phyloP scores from a whole-genome alignment of 164 flowering plant species.

The Vitis riparia region DNA sequence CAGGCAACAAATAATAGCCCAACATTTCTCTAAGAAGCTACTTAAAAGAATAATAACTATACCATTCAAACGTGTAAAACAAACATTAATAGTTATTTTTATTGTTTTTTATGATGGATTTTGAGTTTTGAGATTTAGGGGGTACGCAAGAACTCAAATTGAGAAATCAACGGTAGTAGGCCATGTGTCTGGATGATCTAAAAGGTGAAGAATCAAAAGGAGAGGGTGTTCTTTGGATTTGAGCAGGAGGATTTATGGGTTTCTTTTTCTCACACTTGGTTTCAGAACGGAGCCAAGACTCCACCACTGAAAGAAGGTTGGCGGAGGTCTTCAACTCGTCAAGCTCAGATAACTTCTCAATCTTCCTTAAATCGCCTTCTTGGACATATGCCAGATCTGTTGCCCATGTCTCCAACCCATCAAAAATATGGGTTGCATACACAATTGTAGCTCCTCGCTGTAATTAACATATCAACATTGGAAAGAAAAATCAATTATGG shows the following conservation, averaged over 20 bases:
- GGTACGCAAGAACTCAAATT: no score
- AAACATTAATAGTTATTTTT: no score
- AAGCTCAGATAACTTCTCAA: constrained; percentile 61
- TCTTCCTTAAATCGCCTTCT: constrained; percentile 74
- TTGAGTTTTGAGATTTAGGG: no score
- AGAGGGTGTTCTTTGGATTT: constrained; percentile 36
- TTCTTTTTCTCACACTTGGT: constrained; percentile 66
- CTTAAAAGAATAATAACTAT: no score
- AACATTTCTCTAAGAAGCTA: no score
- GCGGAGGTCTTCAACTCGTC: constrained; percentile 59
- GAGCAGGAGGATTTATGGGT: constrained; percentile 29
- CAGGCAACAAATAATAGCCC: no score
- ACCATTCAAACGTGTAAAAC: no score
- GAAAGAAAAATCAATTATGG: not conserved
- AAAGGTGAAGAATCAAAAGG: constrained; percentile 75
- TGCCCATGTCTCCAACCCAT: constrained; percentile 98
- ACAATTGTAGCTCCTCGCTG: constrained; percentile 98
- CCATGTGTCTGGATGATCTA: constrained; percentile 91
- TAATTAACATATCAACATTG: not conserved
- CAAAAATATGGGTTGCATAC: constrained; percentile 97
- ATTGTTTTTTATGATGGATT: no score
- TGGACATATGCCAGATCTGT: constrained; percentile 90
- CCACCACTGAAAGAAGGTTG: constrained; percentile 85
- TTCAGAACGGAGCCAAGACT: constrained; percentile 88
- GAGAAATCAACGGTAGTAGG: constrained; percentile 69